phyloP scores from a whole-genome alignment of 495 filamentous ascomycete species.

The Penicillium tannophilum region DNA sequence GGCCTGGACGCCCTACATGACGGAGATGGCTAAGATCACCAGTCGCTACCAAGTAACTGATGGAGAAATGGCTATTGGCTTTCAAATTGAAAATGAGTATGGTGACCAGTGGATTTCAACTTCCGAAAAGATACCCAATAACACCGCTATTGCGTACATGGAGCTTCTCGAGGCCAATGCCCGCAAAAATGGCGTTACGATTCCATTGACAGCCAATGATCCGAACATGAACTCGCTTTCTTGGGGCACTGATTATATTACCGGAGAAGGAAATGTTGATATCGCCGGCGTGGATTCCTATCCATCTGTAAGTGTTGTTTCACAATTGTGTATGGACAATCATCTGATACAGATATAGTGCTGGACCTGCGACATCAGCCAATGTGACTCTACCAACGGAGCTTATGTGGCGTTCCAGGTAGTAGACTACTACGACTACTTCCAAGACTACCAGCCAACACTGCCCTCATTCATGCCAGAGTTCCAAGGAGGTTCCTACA shows the following conservation, averaged over 20 bases:
- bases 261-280: slow-evolving; percentile 59
- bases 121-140: slow-evolving; percentile 44
- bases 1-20: slow-evolving; percentile 53
- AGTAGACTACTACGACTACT: slow-evolving; percentile 58
- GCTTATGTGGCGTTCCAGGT: slow-evolving; percentile 55
- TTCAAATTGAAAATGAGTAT: slow-evolving; percentile 66
- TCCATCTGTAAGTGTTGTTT: slow-evolving; percentile 42
- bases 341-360: slow-evolving; percentile 30
- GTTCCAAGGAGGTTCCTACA: slow-evolving; percentile 66
- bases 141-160: slow-evolving; percentile 56
- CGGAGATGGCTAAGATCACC: slow-evolving; percentile 50
- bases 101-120: slow-evolving; percentile 55
- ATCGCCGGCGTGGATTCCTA: slow-evolving; percentile 60
- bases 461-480: slow-evolving; percentile 62
- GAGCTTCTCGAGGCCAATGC: slow-evolving; percentile 52
- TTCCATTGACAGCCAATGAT: slow-evolving; percentile 58
- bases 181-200: slow-evolving; percentile 53
- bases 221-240: slow-evolving; percentile 54
- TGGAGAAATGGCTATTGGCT: slow-evolving; percentile 56
- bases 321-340: too few relatives aligned
- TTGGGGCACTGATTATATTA: slow-evolving; percentile 56
- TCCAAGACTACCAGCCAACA: slow-evolving; percentile 50
- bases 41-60: slow-evolving; percentile 57
- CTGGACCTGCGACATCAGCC: slow-evolving; percentile 61
- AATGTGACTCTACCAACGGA: slow-evolving; percentile 58